phyloP scores from a whole-genome alignment of 164 flowering plant genomes.

The Stephania cephalantha region DNA sequence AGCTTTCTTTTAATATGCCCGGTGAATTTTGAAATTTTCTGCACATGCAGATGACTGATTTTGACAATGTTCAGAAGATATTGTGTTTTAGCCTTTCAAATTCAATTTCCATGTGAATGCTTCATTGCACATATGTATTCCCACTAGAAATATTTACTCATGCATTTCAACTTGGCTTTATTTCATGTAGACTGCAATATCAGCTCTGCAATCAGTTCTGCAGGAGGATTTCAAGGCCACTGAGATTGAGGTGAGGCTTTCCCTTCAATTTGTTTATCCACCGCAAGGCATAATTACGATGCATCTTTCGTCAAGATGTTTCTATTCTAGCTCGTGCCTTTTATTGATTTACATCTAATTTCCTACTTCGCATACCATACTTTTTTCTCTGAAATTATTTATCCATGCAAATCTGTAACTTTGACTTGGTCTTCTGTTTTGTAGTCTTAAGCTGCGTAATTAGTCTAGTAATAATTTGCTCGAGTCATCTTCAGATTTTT shows the following conservation, averaged over 20 bases:
- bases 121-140: background rate
- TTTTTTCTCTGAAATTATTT: background rate
- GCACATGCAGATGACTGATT: too few species aligned
- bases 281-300: background rate
- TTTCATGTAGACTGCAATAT: slow-evolving; percentile 79
- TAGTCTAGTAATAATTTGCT: too few species aligned
- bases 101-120: background rate
- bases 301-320: background rate
- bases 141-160: background rate
- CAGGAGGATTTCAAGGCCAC: slow-evolving; percentile 96
- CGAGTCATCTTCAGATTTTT: too few species aligned
- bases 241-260: slow-evolving; percentile 77
- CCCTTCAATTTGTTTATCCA: background rate
- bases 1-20: too few species aligned
- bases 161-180: background rate
- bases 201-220: slow-evolving; percentile 90
- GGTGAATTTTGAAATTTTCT: background rate
- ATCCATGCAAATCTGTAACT: background rate
- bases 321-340: background rate
- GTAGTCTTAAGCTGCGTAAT: too few species aligned
- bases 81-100: background rate
- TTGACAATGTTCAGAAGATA: background rate
- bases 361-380: background rate
- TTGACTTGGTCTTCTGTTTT: background rate
- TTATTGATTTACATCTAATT: background rate